phyloP scores from a whole-genome alignment of 306 rosid genomes.

The Nissolia schottii region DNA sequence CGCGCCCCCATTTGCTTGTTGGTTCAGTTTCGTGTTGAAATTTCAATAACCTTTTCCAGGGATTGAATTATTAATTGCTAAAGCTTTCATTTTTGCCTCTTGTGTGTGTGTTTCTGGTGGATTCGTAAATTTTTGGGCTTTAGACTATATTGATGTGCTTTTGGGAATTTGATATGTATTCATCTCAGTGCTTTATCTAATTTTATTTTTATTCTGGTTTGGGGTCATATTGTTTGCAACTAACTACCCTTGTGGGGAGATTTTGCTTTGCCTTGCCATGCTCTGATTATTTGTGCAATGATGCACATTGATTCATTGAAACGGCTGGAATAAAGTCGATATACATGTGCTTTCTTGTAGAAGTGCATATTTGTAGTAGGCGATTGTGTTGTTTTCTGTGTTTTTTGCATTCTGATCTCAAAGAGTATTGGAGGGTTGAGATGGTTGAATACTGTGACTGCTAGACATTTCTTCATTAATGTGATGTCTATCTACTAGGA shows the following conservation, averaged over 20 bases:
- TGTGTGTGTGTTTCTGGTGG: slow-evolving; percentile 6
- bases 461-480: background rate
- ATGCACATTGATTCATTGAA: background rate
- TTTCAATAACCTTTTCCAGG: background rate
- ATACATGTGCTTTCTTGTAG: background rate
- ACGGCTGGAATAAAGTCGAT: background rate
- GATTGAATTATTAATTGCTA: background rate
- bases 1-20: background rate
- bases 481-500: background rate
- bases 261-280: background rate
- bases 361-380: background rate
- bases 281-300: background rate
- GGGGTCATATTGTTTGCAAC: background rate
- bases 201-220: background rate
- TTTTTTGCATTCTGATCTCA: background rate
- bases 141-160: background rate
- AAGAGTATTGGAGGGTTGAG: background rate
- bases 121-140: background rate
- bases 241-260: background rate
- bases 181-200: background rate
- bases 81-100: background rate
- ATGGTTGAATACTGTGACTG: background rate
- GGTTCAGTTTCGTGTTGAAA: background rate
- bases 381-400: background rate
- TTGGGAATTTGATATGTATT: background rate